Base-by-base conservation (phyloP, 2,329 filamentous ascomycete genomes). In the Ceratocystis smalleyi region DNA sequence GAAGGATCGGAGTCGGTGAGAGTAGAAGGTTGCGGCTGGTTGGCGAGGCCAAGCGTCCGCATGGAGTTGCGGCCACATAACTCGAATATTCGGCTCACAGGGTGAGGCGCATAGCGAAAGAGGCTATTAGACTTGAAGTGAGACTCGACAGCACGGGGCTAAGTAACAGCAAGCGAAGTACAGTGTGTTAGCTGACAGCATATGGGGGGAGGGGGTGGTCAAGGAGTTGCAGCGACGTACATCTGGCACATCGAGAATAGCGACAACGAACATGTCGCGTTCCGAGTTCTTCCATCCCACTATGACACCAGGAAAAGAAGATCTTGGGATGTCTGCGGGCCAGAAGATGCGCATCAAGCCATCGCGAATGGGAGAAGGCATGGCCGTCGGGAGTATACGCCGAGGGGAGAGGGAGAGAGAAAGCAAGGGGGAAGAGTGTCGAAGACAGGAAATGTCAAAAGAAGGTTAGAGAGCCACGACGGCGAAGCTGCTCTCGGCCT, bases 271-370 rank as follows among this genome's bases (percentile, higher is more conserved):
- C 59, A 97, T 79, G 75, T 99, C 94, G 62, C 91, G 78, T 59
- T 87, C 86, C 45, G 92, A 96, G 74, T 99, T 99, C 71, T 88
- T 85, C 90, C 92, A 99, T 71, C 94, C 94, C 59, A 99, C 88
- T 68, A 99, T 84, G 67, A 96, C 88, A 55, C 92, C 94, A 51
- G 89, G 83, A 65, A 83, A 79, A 69, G 84, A 82, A 64, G 86
- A 88, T 74, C 80, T 81, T 64, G 83, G 81, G 71, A 89, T 84
- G 76, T 95, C 91, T 71, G 88, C 88, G 71, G 94, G 95, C 94
- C 94, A 99, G 78, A 99, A 97, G 78, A 99, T 86, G 79, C 94
- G 90, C 86, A 97, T 90, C 79, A 97, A 80, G 72, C 89, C 91
- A 89, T 94, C 83, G 80, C 84, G 80, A 77, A 83, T 82, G 78